Percentiles rank a stretch among this genome's conserved stretches.
phyloP scores from a whole-genome alignment of 495 filamentous ascomycete genomes.

The Cenococcum geophilum region DNA sequence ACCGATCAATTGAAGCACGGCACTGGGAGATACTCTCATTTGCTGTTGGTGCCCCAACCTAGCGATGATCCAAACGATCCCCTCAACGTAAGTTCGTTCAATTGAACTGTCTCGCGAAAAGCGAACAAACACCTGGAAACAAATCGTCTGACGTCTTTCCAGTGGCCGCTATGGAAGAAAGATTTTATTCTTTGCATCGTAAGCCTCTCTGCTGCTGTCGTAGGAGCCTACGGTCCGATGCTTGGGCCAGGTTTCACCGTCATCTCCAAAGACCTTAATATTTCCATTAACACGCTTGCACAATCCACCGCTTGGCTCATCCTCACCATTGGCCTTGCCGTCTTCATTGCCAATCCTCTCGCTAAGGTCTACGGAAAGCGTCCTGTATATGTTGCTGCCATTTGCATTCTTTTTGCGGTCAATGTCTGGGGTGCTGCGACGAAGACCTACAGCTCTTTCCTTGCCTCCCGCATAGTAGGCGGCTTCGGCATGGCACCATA shows the following conservation, averaged over 20 bases:
- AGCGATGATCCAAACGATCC: conserved; percentile 16
- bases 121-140: neutral
- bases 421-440: conserved; percentile 58
- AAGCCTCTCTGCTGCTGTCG: conserved; percentile 49
- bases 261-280: conserved; percentile 43
- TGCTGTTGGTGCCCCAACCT: conserved; percentile 10
- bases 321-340: conserved; percentile 48
- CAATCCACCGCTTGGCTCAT: conserved; percentile 46
- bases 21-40: conserved; percentile 7
- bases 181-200: conserved; percentile 50
- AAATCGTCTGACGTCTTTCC: neutral
- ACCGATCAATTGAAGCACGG: conserved; percentile 6
- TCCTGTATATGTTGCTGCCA: conserved; percentile 55
- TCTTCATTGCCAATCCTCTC: conserved; percentile 57
- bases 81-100: neutral
- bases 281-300: conserved; percentile 39
- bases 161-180: conserved; percentile 51
- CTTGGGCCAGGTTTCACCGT: conserved; percentile 42
- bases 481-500: conserved; percentile 55
- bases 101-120: neutral
- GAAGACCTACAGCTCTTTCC: conserved; percentile 50
- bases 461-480: conserved; percentile 47
- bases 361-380: conserved; percentile 60
- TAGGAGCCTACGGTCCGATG: conserved; percentile 53
- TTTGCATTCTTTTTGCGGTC: conserved; percentile 51